These are phyloP conservation scores for Samsoniella hepiali DNA, from an alignment of 2,329 filamentous ascomycete species.

Conservation along the genomic window DNA sequence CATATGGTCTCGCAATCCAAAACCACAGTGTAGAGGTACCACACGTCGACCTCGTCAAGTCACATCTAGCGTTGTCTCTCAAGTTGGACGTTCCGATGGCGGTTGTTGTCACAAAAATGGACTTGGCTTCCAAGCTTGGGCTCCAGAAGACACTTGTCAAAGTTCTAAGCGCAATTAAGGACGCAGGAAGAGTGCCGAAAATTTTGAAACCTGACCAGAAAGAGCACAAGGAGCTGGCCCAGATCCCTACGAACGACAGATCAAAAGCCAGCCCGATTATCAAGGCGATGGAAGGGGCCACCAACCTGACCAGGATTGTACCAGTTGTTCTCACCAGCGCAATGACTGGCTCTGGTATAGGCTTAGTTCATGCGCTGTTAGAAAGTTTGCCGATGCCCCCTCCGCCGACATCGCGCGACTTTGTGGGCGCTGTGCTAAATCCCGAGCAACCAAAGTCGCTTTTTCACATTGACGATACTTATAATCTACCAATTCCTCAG, in stretches of 20 bases:
- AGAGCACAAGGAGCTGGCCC: conserved; percentile 50
- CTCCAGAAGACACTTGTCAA: conserved; percentile 69
- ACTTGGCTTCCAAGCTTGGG: conserved; percentile 71
- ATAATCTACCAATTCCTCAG: conserved; percentile 66
- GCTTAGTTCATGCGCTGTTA: conserved; percentile 76
- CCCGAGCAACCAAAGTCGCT: conserved; percentile 61
- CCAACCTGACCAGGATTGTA: conserved; percentile 52
- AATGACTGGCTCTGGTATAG: conserved; percentile 78
- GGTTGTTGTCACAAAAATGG: conserved; percentile 86
- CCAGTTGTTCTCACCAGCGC: conserved; percentile 88
- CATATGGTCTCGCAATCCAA: not conserved
- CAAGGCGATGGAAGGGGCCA: conserved; percentile 44
- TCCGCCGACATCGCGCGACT: conserved; percentile 50
- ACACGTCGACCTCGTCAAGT: conserved; percentile 65
- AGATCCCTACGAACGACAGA: conserved; percentile 54
- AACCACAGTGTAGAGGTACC: conserved; percentile 9
- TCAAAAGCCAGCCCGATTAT: conserved; percentile 56
- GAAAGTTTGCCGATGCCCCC: conserved; percentile 69
- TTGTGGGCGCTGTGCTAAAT: conserved; percentile 52
- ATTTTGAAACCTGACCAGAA: conserved; percentile 61
- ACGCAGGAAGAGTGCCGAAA: conserved; percentile 67
- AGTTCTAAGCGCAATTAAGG: conserved; percentile 74
- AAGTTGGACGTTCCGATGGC: conserved; percentile 74
- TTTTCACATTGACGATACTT: conserved; percentile 91
- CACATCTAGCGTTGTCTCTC: conserved; percentile 81